A percentile compares a stretch with the other conserved stretches of the same genome.
Conservation (phyloP, 495 filamentous ascomycete genomes). For the Acidiella bohemica region DNA sequence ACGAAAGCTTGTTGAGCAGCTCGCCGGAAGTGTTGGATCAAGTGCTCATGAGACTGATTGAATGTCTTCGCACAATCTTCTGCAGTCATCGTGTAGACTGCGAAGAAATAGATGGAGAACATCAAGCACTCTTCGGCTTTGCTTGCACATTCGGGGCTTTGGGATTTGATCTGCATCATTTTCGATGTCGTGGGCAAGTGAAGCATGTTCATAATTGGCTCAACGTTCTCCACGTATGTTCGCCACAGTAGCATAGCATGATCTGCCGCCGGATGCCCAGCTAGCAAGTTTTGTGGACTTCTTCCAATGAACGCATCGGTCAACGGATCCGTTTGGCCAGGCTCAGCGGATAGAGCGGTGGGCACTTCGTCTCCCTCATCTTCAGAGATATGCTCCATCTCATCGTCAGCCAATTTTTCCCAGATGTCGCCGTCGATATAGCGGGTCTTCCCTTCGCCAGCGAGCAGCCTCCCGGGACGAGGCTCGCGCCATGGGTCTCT, state of each 20-base stretch:
- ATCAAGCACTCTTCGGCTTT: constrained; percentile 19
- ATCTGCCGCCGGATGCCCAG: constrained; percentile 8
- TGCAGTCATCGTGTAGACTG: constrained; percentile 10
- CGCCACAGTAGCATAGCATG: constrained; percentile 13
- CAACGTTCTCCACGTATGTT: constrained; percentile 10
- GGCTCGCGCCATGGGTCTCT: no score
- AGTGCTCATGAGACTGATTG: background rate
- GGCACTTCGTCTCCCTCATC: constrained; percentile 10
- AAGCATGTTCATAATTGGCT: constrained; percentile 15
- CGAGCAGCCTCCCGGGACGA: constrained; percentile 5
- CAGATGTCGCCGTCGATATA: constrained; percentile 10
- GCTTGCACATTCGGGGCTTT: constrained; percentile 1
- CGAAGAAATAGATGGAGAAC: constrained; percentile 19
- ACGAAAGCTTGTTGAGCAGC: constrained; percentile 12
- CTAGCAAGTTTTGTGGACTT: constrained; percentile 1
- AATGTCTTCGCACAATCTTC: constrained; percentile 11
- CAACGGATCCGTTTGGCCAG: background rate
- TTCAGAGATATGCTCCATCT: constrained; percentile 7
- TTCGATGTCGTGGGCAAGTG: constrained; percentile 10
- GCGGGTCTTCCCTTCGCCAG: constrained; percentile 6
- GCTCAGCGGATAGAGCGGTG: no score
- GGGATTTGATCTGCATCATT: constrained; percentile 7
- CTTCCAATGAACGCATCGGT: background rate
- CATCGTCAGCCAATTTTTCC: constrained; percentile 8
- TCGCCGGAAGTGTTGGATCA: constrained; percentile 4